Base-by-base conservation (phyloP, 495 filamentous ascomycete species). In the Pseudomonodictys pantanalensis region DNA sequence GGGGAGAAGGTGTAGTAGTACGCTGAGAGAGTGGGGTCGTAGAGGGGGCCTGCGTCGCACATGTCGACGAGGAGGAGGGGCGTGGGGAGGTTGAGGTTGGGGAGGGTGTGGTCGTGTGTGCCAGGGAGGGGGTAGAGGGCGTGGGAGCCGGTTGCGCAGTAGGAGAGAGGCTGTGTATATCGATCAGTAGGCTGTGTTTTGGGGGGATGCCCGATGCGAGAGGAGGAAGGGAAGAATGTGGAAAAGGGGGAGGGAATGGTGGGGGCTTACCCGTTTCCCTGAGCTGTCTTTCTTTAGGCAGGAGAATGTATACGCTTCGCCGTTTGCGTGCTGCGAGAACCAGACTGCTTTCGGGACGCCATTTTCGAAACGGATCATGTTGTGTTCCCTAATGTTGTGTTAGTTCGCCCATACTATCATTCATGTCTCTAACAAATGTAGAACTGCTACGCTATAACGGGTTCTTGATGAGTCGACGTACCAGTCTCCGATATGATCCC, bases 401-500 rank as follows among this genome's bases (percentile, higher is more conserved):
- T 8, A 44, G 12, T n/a, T 5, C 18, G 20, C 10, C 28, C 3
- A 22, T 30, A 3, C 2, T n/a, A 22, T 20, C 3, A 17, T 10
- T 12, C 22, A n/a, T 56, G 9, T 45, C 15, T 8, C 5, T 30
- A 5, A 9, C 26, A 20, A 25, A 11, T 5, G 5, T n/a, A n/a
- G n/a, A n/a, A n/a, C n/a, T n/a, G n/a, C n/a, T n/a, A n/a, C n/a
- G n/a, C n/a, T n/a, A n/a, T n/a, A n/a, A n/a, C n/a, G n/a, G n/a
- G n/a, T n/a, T n/a, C n/a, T n/a, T n/a, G n/a, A n/a, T n/a, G n/a
- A n/a, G n/a, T n/a, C n/a, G 20, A 24, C 35, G 23, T 64, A 64
- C 83, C 82, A 85, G 58, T 86, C 83, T 6, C 83, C 84, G 41
- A 87, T 75, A 62, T 88, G 84, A 64, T 85, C 70, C 1, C 82